Evolutionary conservation across 106 monocot species (phyloP).

Genomic region (Chionographis japonica): DNA sequence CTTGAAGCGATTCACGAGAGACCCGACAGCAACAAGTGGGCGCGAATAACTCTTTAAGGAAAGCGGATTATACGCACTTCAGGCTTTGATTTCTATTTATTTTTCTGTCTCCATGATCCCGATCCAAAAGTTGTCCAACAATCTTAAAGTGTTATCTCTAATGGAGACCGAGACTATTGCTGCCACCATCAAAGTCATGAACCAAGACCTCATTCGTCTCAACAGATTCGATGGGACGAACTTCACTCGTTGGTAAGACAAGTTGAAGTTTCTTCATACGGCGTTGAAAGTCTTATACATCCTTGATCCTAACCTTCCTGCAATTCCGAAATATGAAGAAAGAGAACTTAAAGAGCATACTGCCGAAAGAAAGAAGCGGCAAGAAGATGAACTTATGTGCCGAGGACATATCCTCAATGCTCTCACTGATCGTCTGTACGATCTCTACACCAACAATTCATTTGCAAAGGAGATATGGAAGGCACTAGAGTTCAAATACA

Average conservation of each 20-base stretch:
- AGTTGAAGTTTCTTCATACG: conserved; percentile 5
- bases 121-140: too few relatives aligned
- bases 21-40: too few relatives aligned
- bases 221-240: conserved; percentile 15
- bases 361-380: conserved; percentile 1
- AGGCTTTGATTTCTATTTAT: too few relatives aligned
- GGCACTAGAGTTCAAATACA: too few relatives aligned
- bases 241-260: conserved; percentile 17
- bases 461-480: too few relatives aligned
- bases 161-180: too few relatives aligned
- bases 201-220: conserved; percentile 3
- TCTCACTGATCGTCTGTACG: conserved; percentile 1
- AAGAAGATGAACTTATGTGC: conserved; percentile 10
- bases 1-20: too few relatives aligned
- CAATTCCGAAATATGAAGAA: neutral
- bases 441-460: neutral
- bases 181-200: conserved; percentile 6
- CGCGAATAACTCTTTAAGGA: too few relatives aligned
- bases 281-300: conserved; percentile 3
- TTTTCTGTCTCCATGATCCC: too few relatives aligned
- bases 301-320: conserved; percentile 4
- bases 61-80: too few relatives aligned
- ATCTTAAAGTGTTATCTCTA: too few relatives aligned
- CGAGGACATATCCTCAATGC: conserved; percentile 8
- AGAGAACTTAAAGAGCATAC: neutral